A percentile compares a stretch with the other conserved stretches of the same genome.
Evolutionary conservation across 495 filamentous ascomycete genomes (phyloP).

Genomic region (Tuber umbilicatum): DNA sequence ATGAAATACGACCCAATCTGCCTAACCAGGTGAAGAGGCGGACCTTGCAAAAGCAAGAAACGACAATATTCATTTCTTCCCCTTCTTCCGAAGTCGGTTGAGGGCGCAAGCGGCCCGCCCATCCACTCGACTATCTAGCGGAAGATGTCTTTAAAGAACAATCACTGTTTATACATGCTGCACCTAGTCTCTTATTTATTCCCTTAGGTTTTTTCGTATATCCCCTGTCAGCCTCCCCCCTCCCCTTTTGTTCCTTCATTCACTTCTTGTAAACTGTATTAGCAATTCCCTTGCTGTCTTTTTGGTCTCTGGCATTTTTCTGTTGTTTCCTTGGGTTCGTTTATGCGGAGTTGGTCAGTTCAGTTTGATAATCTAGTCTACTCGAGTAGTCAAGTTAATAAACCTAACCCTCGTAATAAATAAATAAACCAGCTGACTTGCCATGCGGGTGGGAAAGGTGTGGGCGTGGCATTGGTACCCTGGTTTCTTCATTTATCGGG

Average conservation of each 20-base stretch:
- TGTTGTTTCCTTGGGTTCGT: background rate
- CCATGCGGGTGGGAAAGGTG: background rate
- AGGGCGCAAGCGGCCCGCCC: background rate
- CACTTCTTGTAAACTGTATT: constrained; percentile 4
- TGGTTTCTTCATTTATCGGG: background rate
- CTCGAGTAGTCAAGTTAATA: background rate
- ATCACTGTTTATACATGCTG: background rate
- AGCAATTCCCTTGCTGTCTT: background rate
- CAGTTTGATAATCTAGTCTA: background rate
- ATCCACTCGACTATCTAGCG: background rate
- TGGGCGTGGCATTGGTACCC: background rate
- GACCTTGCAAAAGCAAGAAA: background rate
- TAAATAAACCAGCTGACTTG: background rate
- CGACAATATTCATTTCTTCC: background rate
- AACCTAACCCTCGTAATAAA: background rate
- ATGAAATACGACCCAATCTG: background rate
- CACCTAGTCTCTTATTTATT: background rate
- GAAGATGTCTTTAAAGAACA: background rate
- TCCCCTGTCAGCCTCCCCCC: background rate
- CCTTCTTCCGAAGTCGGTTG: background rate
- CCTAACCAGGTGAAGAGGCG: background rate
- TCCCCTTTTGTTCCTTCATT: background rate
- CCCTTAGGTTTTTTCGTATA: background rate
- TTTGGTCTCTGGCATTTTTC: background rate
- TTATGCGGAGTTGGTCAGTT: background rate